Evolutionary conservation across 192 early-diverging fungal genomes (phyloP), one percentile per base, ranked within the genome.

Genomic region (Rhizophagus clarus): DNA sequence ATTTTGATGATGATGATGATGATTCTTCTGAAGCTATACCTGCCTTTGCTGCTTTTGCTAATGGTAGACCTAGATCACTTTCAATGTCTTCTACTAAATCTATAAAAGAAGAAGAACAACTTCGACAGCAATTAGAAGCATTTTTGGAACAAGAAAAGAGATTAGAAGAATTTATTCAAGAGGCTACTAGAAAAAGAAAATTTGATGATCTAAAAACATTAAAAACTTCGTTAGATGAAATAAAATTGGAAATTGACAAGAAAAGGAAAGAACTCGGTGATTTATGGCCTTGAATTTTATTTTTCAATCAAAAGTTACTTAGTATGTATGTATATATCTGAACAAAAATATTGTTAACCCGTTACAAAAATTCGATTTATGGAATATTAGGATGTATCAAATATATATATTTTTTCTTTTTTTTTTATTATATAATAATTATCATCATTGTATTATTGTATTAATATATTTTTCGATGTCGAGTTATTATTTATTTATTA

Each of bases 181-280:
- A 93, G 9, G 94, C 94, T 1, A 88, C 88, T 34, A 69, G 80
- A 9, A 89, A 92, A 51, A 88, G 93, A 28, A 87, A 89, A 49
- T 86, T 93, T 77, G 94, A 95, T n/a, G 94, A 95, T 82, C 91
- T 90, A 0, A 83, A 85, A 70, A 89, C 90, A 4, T 81, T 95
- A 32, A 90, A 89, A 76, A 61, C 80, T 3, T 93, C 92, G 34
- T 74, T 95, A 31, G 84, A 79, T 28, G 94, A 95, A 20, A 78
- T 95, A 28, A 90, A 89, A 31, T 66, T 62, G 1, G 94, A 95
- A 81, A 90, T 95, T 26, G 85, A 49, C 26, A 79, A 69, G 28
- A 79, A 45, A 69, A 79, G 37, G n/a, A 49, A 68, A 56, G 64
- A 79, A 79, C 77, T 79, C 17, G 77, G 63, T 14, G 64, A 68